Conservation (phyloP, 1,139 yeast genomes). For the Casaregolazyma suthepensis region DNA sequence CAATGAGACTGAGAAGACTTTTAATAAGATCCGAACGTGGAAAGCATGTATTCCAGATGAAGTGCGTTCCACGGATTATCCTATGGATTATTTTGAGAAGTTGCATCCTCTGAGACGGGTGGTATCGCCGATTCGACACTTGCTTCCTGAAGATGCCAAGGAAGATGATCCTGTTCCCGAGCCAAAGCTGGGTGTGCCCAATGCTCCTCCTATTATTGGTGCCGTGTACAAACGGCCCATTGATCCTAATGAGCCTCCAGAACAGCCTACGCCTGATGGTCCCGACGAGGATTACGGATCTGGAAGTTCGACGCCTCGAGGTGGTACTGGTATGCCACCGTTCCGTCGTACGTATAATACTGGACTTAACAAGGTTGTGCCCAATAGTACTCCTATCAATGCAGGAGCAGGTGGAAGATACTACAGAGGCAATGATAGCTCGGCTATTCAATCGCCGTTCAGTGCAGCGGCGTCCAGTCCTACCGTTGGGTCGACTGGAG, state of each 20-base stretch:
- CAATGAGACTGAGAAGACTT: constrained; percentile 82
- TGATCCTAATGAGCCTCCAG: constrained; percentile 64
- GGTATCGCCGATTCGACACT: constrained; percentile 76
- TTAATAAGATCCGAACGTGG: constrained; percentile 96
- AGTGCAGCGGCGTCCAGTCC: background rate
- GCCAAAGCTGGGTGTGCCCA: constrained; percentile 70
- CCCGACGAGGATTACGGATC: constrained; percentile 35
- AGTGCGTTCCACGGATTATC: constrained; percentile 74
- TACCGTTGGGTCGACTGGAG: constrained; percentile 2
- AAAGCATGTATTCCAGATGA: constrained; percentile 98
- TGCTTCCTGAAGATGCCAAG: constrained; percentile 68
- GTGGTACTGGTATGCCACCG: background rate
- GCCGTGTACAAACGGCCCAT: constrained; percentile 77
- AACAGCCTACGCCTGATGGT: constrained; percentile 48
- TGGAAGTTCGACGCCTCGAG: constrained; percentile 21
- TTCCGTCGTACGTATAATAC: background rate
- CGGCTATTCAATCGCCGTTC: background rate
- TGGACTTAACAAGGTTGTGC: background rate
- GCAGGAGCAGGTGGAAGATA: background rate
- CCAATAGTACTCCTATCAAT: constrained; percentile 1
- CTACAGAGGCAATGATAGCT: constrained; percentile 3
- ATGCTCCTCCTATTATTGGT: constrained; percentile 91
- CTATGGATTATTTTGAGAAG: constrained; percentile 50
- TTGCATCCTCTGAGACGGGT: constrained; percentile 54
- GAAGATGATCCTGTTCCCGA: constrained; percentile 73